phyloP scores from a whole-genome alignment of 768 basidiomycete genomes.

The Trametes villosa region DNA sequence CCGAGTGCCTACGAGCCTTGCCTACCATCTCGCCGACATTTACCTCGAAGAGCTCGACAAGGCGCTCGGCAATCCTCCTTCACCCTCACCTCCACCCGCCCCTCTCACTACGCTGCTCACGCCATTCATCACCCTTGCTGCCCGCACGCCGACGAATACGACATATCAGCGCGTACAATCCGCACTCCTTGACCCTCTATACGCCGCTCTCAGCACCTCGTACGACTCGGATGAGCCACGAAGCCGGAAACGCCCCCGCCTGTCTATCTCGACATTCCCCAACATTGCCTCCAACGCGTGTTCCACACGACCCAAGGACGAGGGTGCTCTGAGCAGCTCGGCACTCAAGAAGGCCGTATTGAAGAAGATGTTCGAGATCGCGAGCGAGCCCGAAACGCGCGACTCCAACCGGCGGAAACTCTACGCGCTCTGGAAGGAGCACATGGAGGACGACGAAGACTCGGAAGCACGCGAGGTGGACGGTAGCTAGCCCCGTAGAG shows the following conservation, averaged over 20 bases:
- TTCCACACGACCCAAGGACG: constrained; percentile 43
- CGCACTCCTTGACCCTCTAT: constrained; percentile 70
- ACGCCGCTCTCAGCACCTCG: constrained; percentile 51
- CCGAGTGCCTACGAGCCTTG: constrained; percentile 75
- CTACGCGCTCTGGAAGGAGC: constrained; percentile 77
- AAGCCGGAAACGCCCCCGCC: constrained; percentile 51
- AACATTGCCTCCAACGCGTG: constrained; percentile 60
- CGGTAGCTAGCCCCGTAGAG: constrained; percentile 15
- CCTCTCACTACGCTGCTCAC: constrained; percentile 59
- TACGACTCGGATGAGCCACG: constrained; percentile 45
- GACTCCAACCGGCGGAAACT: constrained; percentile 83
- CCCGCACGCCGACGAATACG: constrained; percentile 62
- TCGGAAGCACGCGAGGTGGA: constrained; percentile 29
- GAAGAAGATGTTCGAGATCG: constrained; percentile 68
- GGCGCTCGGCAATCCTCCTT: constrained; percentile 42
- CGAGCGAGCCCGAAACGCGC: constrained; percentile 72
- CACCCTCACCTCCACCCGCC: constrained; percentile 40
- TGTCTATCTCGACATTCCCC: constrained; percentile 45
- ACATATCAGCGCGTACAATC: constrained; percentile 78
- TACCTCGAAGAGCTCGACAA: constrained; percentile 90
- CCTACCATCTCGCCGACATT: constrained; percentile 88
- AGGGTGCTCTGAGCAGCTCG: constrained; percentile 40
- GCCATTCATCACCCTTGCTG: constrained; percentile 77
- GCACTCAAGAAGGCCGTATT: constrained; percentile 61
- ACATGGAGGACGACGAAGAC: constrained; percentile 50